Conservation (phyloP, 176 grass and related monocot genomes). For the Triticum turgidum region DNA sequence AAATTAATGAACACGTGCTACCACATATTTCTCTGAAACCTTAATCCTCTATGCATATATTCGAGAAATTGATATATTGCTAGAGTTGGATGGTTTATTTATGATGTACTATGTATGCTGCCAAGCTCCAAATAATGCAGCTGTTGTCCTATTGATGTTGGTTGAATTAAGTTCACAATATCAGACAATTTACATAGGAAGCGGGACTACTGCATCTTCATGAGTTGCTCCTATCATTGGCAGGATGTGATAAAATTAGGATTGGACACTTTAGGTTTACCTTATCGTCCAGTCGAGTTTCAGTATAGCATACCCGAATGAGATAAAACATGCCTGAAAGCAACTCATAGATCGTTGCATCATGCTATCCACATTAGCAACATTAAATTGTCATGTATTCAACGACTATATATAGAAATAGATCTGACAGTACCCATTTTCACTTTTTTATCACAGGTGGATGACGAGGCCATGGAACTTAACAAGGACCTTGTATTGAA, state of each 20-base stretch:
- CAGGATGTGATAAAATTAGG: not conserved
- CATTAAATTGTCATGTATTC: not conserved
- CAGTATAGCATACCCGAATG: not conserved
- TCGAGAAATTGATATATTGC: not conserved
- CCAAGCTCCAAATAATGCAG: not conserved
- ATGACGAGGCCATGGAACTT: conserved; percentile 90
- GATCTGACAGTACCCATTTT: not conserved
- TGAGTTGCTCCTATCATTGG: not conserved
- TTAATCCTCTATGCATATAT: not conserved
- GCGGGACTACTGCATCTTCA: not conserved
- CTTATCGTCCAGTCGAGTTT: conserved; percentile 11
- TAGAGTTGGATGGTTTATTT: not conserved
- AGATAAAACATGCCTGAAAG: not conserved
- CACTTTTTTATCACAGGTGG: conserved; percentile 43
- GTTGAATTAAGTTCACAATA: not conserved
- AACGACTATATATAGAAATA: conserved; percentile 1
- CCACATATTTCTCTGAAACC: not conserved
- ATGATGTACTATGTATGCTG: not conserved
- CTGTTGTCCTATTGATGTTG: not conserved
- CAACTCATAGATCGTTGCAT: not conserved
- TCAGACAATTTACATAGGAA: not conserved
- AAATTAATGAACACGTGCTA: conserved; percentile 15
- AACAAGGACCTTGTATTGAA: conserved; percentile 89
- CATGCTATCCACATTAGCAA: not conserved
- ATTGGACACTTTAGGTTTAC: not conserved